Evolutionary conservation across 495 filamentous ascomycete species (phyloP).

Genomic region (Xylaria scruposa): DNA sequence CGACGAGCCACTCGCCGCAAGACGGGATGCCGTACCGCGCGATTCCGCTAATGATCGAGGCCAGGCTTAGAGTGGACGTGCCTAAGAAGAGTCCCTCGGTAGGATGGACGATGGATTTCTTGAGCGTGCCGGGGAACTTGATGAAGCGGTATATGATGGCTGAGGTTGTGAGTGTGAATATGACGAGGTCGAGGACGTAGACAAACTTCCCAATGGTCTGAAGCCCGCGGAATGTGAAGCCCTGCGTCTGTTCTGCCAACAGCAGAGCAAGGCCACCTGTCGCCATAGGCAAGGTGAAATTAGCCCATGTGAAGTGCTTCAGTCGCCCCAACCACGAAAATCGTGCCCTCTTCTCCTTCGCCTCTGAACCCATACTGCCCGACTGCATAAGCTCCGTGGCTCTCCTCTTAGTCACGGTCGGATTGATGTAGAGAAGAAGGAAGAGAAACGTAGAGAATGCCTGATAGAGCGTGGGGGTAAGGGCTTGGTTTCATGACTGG

Average conservation of each 20-base stretch:
- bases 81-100: conserved; percentile 71
- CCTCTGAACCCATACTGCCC: neutral
- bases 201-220: conserved; percentile 64
- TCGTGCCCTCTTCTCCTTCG: neutral
- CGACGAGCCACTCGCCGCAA: conserved; percentile 48
- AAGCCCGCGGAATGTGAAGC: conserved; percentile 59
- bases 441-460: neutral
- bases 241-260: conserved; percentile 62
- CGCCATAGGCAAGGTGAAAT: conserved; percentile 71
- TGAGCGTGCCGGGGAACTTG: conserved; percentile 56
- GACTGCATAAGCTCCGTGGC: neutral
- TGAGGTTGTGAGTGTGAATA: conserved; percentile 61
- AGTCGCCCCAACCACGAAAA: conserved; percentile 46
- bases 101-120: conserved; percentile 64
- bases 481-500: no score
- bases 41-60: conserved; percentile 66
- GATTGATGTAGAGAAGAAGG: neutral
- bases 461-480: neutral
- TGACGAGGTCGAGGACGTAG: conserved; percentile 67
- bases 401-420: neutral
- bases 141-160: conserved; percentile 64
- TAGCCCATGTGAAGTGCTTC: conserved; percentile 76
- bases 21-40: conserved; percentile 63
- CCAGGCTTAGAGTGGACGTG: conserved; percentile 70
- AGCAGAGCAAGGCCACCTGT: conserved; percentile 69